Conservation (phyloP, 1,284 basidiomycete genomes). For the Austroboletus rostrupii region DNA sequence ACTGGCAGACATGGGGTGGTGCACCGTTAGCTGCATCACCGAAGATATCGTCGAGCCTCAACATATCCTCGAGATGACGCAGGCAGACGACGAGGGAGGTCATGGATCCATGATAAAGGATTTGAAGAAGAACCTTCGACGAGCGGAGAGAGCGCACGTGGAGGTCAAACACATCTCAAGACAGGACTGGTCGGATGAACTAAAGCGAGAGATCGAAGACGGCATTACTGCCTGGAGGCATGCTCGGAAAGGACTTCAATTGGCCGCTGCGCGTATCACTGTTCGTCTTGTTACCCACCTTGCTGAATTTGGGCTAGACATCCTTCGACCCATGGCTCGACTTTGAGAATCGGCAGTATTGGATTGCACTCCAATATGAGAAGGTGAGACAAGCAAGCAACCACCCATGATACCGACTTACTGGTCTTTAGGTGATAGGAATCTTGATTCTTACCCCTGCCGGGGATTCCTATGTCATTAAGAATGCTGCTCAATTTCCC, state of each 20-base stretch:
- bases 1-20: constrained; percentile 36
- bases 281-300: not conserved
- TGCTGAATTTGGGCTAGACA: constrained; percentile 22
- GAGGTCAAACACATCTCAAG: constrained; percentile 30
- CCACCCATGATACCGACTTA: not conserved
- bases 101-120: constrained; percentile 37
- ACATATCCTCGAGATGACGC: constrained; percentile 38
- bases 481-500: constrained; percentile 45
- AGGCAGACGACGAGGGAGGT: constrained; percentile 32
- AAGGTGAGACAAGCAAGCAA: constrained; percentile 6
- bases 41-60: constrained; percentile 42
- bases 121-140: constrained; percentile 43
- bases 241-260: constrained; percentile 36
- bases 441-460: constrained; percentile 42
- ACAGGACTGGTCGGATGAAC: constrained; percentile 33
- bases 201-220: constrained; percentile 34
- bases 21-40: constrained; percentile 40
- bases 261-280: constrained; percentile 34
- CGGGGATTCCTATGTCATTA: constrained; percentile 40
- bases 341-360: constrained; percentile 40
- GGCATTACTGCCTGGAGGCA: constrained; percentile 41
- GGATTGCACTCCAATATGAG: constrained; percentile 35
- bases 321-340: constrained; percentile 44
- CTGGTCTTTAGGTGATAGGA: constrained; percentile 32
- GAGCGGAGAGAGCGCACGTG: constrained; percentile 38